Base-by-base conservation (phyloP, 2,329 filamentous ascomycete species). In the Zymoseptoria crescenta region DNA sequence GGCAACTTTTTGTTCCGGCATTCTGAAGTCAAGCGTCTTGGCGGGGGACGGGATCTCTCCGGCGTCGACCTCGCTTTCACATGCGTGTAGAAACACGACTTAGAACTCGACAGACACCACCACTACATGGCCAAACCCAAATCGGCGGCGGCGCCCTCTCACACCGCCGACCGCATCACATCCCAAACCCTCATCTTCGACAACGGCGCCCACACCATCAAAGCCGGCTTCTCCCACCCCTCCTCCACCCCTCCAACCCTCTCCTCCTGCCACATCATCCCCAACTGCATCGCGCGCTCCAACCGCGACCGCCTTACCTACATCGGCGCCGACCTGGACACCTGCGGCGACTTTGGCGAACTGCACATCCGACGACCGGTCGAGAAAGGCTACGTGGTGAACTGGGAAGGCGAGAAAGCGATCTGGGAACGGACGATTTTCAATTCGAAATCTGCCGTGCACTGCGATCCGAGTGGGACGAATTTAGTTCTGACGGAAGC, bases 321-420 rank as follows among this genome's bases (percentile, higher is more conserved):
- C 69, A 83, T 96, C 61, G 92, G 84, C 13, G 85, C 88, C 0
- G 88, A 96, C 65, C 78, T 96, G 1, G 83, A 86, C 8, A 81
- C 84, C 59, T 95, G 93, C 74, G 86, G 82, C 64, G 93, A 99
- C 70, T 96, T 91, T 77, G 91, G 91, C 64, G 93, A 96, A 73
- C 84, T 95, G 20, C 82, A 84, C 8, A 96, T 96, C 69, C 84
- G 93, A 1, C 81, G 93, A 0, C 94, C 94, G 0, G 89, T 97
- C 1, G 94, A 99, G 74, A 95, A 92, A 74, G 94, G 94, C 7
- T 97, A 89, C 70, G 81, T 97, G 54, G 92, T 97, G 62, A 96
- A 93, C 71, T 99, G 94, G 94, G 94, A 99, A 74, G 87, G 88
- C 0, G 85, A 99, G 77, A 93, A 90, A 74, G 92, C 94, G 70